Conservation (phyloP, 306 rosid species). For the Potentilla sterilis region DNA sequence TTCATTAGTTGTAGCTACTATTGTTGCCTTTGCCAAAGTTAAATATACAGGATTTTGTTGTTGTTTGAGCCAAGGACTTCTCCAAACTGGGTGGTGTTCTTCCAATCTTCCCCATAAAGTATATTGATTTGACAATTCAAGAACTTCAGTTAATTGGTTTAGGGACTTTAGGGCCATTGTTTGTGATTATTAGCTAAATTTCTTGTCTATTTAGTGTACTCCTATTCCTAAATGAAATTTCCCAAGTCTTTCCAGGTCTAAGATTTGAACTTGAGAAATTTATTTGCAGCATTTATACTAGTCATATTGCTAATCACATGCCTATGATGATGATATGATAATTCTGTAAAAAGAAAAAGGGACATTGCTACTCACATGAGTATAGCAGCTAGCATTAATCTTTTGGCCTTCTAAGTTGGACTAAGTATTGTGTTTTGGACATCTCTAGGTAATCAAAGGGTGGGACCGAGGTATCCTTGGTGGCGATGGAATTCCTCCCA, state of each 20-base stretch:
- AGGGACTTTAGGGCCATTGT: background rate
- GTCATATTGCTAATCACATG: background rate
- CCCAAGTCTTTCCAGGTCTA: background rate
- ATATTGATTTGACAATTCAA: background rate
- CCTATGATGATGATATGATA: no score
- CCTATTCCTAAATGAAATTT: background rate
- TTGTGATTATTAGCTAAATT: background rate
- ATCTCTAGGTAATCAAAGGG: conserved; percentile 82
- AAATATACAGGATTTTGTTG: background rate
- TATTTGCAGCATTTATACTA: background rate
- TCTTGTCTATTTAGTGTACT: background rate
- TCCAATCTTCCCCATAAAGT: background rate
- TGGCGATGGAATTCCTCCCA: conserved; percentile 89
- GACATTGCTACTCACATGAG: background rate
- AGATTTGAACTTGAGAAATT: background rate
- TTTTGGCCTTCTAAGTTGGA: background rate
- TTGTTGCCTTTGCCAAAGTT: background rate
- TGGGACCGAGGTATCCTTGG: conserved; percentile 97
- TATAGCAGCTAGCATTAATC: background rate
- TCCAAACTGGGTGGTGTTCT: background rate
- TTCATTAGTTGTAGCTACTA: background rate
- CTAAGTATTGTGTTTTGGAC: background rate
- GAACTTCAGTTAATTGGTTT: background rate
- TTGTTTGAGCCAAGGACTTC: background rate
- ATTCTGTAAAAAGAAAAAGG: no score